Conservation (phyloP, 2,329 filamentous ascomycete species). For the Talaromyces sp. region DNA sequence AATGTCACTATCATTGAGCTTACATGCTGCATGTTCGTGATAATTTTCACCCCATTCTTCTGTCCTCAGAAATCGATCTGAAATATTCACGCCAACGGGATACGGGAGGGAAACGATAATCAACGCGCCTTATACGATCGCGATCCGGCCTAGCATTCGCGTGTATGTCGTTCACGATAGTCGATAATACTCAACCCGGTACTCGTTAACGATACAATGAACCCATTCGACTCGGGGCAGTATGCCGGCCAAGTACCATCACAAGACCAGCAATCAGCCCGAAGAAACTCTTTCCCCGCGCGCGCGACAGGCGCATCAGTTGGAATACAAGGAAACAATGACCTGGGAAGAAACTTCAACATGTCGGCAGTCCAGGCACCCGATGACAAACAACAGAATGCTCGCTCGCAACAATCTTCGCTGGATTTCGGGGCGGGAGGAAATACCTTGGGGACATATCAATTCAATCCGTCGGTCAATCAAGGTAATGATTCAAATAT, state of each 20-base stretch:
- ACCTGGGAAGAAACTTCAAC: neutral
- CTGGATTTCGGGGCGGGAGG: constrained; percentile 1
- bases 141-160: neutral
- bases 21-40: neutral
- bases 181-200: neutral
- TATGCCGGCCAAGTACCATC: constrained; percentile 2
- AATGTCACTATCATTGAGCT: neutral
- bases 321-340: neutral
- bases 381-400: neutral
- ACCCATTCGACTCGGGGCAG: constrained; percentile 2
- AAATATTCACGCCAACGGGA: neutral
- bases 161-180: neutral
- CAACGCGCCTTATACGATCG: neutral
- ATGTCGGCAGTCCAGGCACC: neutral
- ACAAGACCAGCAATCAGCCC: neutral
- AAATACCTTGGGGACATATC: constrained; percentile 12
- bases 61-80: neutral
- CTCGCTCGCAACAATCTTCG: neutral
- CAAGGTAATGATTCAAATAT: neutral
- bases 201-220: constrained; percentile 1
- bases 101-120: neutral
- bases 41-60: neutral
- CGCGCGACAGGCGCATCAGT: neutral
- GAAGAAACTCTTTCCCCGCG: neutral
- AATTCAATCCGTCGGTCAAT: constrained; percentile 8